Conservation (phyloP, 768 basidiomycete species). For the Phaffia australis region DNA sequence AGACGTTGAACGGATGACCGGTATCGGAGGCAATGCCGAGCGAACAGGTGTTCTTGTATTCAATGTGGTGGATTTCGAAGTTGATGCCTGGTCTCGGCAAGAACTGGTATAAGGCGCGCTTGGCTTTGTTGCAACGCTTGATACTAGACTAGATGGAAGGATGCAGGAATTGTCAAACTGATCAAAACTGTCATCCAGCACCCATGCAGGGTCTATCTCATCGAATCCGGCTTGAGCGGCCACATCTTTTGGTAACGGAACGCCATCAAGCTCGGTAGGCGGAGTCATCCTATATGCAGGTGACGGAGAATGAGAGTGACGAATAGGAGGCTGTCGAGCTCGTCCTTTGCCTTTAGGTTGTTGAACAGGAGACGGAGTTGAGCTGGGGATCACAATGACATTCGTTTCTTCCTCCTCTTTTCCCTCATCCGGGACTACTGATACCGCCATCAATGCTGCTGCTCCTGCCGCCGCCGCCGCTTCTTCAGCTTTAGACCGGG, state of each 20-base stretch:
- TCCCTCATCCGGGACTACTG: conserved; percentile 17
- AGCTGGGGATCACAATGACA: too few species aligned
- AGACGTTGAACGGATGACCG: not conserved
- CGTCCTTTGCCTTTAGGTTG: too few species aligned
- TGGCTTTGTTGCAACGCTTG: not conserved
- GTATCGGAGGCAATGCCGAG: not conserved
- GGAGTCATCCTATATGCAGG: too few species aligned
- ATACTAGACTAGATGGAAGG: not conserved
- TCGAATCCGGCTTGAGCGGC: conserved; percentile 33
- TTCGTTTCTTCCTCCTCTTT: conserved; percentile 12
- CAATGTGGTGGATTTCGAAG: not conserved
- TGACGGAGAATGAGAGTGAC: too few species aligned
- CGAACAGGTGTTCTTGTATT: not conserved
- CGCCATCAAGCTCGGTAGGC: not conserved
- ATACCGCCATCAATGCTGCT: too few species aligned
- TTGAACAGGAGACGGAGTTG: too few species aligned
- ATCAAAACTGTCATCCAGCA: conserved; percentile 28
- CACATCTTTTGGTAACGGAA: not conserved
- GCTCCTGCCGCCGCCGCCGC: too few species aligned
- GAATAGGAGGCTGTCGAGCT: too few species aligned
- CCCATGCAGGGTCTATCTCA: conserved; percentile 33
- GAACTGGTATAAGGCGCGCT: not conserved
- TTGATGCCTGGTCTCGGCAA: conserved; percentile 2
- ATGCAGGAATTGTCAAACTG: conserved; percentile 21
- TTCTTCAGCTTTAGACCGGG: too few species aligned